phyloP scores from a whole-genome alignment of 179 eudicot species.

The Nepenthes alata region DNA sequence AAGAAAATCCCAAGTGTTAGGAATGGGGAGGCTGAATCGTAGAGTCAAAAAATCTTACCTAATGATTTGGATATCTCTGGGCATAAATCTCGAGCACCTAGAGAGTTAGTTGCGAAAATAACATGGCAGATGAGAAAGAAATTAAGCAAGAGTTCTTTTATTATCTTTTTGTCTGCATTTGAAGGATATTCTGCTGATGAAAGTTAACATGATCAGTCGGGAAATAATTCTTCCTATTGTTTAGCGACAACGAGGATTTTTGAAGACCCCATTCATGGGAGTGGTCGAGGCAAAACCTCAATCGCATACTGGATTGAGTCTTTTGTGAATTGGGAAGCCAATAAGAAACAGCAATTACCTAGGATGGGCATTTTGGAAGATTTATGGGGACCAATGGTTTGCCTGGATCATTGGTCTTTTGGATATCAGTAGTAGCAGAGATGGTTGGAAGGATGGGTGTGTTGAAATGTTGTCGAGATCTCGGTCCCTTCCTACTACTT shows the following conservation, averaged over 20 bases:
- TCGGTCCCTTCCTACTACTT: too few species aligned
- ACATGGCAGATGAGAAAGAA: slow-evolving; percentile 43
- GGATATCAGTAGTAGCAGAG: slow-evolving; percentile 4
- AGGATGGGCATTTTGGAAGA: too few species aligned
- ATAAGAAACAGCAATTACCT: not conserved
- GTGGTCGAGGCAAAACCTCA: slow-evolving; percentile 8
- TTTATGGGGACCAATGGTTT: not conserved
- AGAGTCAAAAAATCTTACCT: not conserved
- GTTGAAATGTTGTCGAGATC: too few species aligned
- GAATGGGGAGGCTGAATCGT: too few species aligned
- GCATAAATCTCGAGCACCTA: slow-evolving; percentile 32
- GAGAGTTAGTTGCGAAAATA: slow-evolving; percentile 50
- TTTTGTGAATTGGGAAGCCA: slow-evolving; percentile 62
- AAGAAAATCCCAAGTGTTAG: too few species aligned
- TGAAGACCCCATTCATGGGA: too few species aligned
- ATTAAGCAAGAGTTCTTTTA: slow-evolving; percentile 21
- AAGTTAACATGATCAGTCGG: slow-evolving; percentile 56
- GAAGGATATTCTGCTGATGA: slow-evolving; percentile 78
- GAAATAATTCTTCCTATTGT: slow-evolving; percentile 31
- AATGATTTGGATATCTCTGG: slow-evolving; percentile 4
- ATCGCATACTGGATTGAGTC: slow-evolving; percentile 33
- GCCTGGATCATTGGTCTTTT: slow-evolving; percentile 27
- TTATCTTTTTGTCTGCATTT: slow-evolving; percentile 15
- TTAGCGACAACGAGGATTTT: too few species aligned
- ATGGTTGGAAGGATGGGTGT: too few species aligned